Evolutionary conservation across 164 flowering plant species (phyloP), one percentile per base, ranked within the genome.

Genomic region (Berberis thunbergii): DNA sequence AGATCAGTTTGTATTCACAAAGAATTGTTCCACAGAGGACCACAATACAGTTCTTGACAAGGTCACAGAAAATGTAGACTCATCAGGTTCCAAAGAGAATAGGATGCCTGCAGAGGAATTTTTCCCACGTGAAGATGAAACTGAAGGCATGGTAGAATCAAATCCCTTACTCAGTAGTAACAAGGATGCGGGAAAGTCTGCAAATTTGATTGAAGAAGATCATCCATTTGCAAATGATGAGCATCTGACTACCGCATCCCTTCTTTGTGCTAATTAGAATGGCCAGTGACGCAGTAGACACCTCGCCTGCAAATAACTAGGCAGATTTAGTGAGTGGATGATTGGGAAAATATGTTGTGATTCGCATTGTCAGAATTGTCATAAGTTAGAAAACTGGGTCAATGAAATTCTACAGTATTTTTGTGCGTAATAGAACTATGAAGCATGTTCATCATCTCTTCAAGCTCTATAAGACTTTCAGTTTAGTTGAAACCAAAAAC

Each of bases 151-250:
- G 8, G 69, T 45, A 40, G 85, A 78, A 63, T 65, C 76, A 43
- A 79, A 75, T 13, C 75, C 81, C 41, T 78, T 87, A 50, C 54
- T 81, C 65, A 72, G 41, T 58, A 70, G 60, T 57, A 61, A 63
- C 54, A 76, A 68, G 9, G 65, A 62, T 38, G 73, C 76, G n/a
- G 10, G 42, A 6, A 64, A 62, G 62, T 58, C 49, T 26, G 67
- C 38, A 50, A 44, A 41, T 54, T 57, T 66, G 1, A 43, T 48
- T 7, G 86, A 80, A 53, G 84, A 78, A 43, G 80, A 78, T 74
- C 89, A 83, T 57, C 96, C 96, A 2, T 86, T 87, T 71, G 67
- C 39, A 54, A 69, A 64, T 4, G 43, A 66, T 5, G 83, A 78
- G 56, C 67, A 71, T 42, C 73, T 62, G 61, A 68, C 74, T n/a